Base-by-base conservation (phyloP, 116 monocot species). In the Cymodocea nodosa region DNA sequence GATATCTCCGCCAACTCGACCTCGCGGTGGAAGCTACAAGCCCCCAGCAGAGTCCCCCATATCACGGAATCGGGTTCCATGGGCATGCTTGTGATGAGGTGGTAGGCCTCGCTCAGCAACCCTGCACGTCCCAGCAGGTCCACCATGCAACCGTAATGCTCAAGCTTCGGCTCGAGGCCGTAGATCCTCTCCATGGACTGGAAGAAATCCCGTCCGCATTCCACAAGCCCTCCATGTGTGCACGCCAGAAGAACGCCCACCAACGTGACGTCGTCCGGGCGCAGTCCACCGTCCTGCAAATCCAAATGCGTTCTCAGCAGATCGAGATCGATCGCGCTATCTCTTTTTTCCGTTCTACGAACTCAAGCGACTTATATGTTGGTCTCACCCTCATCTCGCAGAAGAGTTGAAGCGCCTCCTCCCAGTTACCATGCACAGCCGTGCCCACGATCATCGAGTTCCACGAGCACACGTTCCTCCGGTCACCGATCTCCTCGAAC, bases 61-160 rank as follows among this genome's bases (percentile, higher is more conserved):
- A 86, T 75, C 5, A 82, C 86, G 4, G 81, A 67, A 57, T 90
- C 90, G 12, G 85, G 78, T 52, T 78, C 64, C 72, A 90, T 79
- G 50, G 83, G 85, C 90, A 90, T 90, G 40, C 68, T 77, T 52
- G 24, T 66, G 9, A 81, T 74, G 12, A 83, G 74, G 39, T 10
- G 20, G 35, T 83, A 81, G 9, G 86, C 81, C 77, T 86, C 79
- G 0, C 51, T 59, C 15, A 83, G 36, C n/a, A 73, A 60, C 23
- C 86, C 90, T 10, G 86, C 76, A 4, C 86, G 85, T 0, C 90
- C 90, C 6, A 89, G 49, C 0, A 89, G 83, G 51, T 89, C 89
- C 5, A 89, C 85, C 89, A 85, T 83, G 65, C 90, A 90, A 61
- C 85, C 83, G 25, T 90, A 90, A 59, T 90, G 86, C 23, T 85